Evolutionary conservation across 2,329 filamentous ascomycete genomes (phyloP).

Genomic region (Fonsecaea pedrosoi): DNA sequence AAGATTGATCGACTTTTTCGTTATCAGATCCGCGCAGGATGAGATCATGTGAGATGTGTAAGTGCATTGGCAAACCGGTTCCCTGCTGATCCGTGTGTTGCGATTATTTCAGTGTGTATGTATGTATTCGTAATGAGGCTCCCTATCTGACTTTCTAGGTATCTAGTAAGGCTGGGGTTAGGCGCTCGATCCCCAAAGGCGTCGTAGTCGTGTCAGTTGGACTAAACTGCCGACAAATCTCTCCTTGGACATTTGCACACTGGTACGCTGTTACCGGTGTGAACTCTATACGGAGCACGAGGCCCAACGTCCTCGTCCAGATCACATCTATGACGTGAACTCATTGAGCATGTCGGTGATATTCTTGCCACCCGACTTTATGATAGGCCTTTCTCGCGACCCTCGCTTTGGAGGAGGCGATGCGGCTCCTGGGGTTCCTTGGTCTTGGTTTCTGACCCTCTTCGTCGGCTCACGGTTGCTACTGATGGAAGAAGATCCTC

Average conservation of each 20-base stretch:
- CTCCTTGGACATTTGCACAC: neutral
- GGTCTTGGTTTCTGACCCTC: slow-evolving; percentile 28
- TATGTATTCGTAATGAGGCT: neutral
- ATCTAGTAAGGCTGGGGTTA: too few relatives aligned
- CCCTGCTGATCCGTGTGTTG: neutral
- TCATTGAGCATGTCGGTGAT: slow-evolving; percentile 26
- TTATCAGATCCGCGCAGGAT: neutral
- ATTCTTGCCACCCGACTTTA: slow-evolving; percentile 21
- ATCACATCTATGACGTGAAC: slow-evolving; percentile 19
- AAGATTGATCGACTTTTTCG: neutral
- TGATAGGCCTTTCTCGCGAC: slow-evolving; percentile 7
- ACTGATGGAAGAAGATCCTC: neutral
- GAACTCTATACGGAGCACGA: neutral
- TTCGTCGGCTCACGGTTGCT: slow-evolving; percentile 26
- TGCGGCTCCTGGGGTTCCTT: slow-evolving; percentile 15
- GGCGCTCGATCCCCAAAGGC: too few relatives aligned
- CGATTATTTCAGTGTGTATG: neutral
- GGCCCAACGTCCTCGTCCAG: neutral
- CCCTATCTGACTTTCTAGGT: too few relatives aligned
- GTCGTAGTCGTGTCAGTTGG: too few relatives aligned
- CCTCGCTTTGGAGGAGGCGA: slow-evolving; percentile 33
- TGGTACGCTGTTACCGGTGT: too few relatives aligned
- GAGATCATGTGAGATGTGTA: neutral
- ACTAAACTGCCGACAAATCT: neutral
- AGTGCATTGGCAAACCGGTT: neutral